phyloP scores from a whole-genome alignment of 495 filamentous ascomycete genomes.

The Xylaria bambusicola region DNA sequence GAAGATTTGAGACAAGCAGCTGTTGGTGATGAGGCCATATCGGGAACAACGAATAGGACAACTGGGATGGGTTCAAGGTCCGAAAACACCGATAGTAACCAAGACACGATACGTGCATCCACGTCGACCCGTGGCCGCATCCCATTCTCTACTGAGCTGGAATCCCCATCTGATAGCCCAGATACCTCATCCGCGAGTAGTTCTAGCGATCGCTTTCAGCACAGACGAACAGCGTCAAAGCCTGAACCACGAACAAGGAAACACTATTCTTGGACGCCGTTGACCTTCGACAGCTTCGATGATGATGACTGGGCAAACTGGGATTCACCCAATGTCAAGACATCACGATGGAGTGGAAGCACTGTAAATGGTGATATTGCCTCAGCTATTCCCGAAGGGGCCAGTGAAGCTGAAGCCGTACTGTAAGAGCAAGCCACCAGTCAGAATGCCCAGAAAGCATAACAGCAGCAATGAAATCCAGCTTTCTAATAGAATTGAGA shows the following conservation, averaged over 20 bases:
- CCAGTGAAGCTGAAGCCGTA: constrained; percentile 40
- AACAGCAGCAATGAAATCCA: constrained; percentile 8
- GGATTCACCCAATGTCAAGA: constrained; percentile 58
- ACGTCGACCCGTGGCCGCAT: constrained; percentile 30
- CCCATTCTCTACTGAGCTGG: constrained; percentile 24
- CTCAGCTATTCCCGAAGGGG: constrained; percentile 38
- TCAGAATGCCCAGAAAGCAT: background rate
- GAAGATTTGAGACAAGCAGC: constrained; percentile 94
- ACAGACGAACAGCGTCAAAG: constrained; percentile 25
- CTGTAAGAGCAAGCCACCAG: constrained; percentile 39
- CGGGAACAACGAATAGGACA: constrained; percentile 41
- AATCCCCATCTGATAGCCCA: constrained; percentile 24
- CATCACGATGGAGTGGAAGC: constrained; percentile 52
- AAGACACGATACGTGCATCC: constrained; percentile 42
- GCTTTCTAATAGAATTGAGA: constrained; percentile 16
- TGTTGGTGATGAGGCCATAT: constrained; percentile 84
- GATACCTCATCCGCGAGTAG: constrained; percentile 26
- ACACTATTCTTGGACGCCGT: constrained; percentile 50
- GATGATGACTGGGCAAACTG: constrained; percentile 75
- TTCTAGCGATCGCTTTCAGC: constrained; percentile 29
- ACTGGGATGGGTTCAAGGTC: constrained; percentile 30
- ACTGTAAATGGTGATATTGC: constrained; percentile 50
- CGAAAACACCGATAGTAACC: constrained; percentile 33
- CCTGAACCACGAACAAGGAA: constrained; percentile 37
- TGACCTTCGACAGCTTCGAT: constrained; percentile 54